Conservation (phyloP, 2,329 filamentous ascomycete genomes). For the Cytospora leucostoma region DNA sequence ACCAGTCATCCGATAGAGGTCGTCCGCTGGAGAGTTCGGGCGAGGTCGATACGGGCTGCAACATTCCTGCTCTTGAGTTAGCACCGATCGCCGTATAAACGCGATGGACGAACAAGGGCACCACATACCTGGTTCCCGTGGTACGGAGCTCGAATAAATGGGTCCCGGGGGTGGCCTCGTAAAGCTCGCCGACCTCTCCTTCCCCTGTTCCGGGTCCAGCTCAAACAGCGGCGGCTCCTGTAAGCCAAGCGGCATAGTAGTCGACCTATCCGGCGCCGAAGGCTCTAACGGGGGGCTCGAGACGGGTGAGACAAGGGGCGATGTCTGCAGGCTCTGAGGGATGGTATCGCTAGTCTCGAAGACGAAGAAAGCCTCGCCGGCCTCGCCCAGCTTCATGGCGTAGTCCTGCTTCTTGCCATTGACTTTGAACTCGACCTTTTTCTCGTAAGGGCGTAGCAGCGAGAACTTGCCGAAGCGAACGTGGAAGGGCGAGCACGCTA, state of each 20-base stretch:
- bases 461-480: conserved; percentile 99
- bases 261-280: conserved; percentile 38
- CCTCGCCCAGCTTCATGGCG: conserved; percentile 97
- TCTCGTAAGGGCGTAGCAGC: conserved; percentile 89
- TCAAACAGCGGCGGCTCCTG: conserved; percentile 72
- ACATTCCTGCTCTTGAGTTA: conserved; percentile 42
- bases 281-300: conserved; percentile 72
- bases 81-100: neutral
- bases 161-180: conserved; percentile 49
- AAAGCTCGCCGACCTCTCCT: conserved; percentile 42
- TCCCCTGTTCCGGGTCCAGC: conserved; percentile 58
- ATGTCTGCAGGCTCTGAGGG: conserved; percentile 91
- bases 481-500: conserved; percentile 95
- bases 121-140: conserved; percentile 40
- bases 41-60: conserved; percentile 57
- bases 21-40: conserved; percentile 51
- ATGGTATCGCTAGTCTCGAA: conserved; percentile 93
- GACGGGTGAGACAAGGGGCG: conserved; percentile 87
- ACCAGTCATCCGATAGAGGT: conserved; percentile 55
- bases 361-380: conserved; percentile 97
- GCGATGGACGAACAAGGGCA: conserved; percentile 5
- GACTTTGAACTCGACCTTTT: conserved; percentile 98
- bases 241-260: conserved; percentile 45
- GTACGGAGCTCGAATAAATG: conserved; percentile 39
- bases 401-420: conserved; percentile 91